Evolutionary conservation across 352 stramenopile species (phyloP).

Genomic region (Thalassiosira hispida): DNA sequence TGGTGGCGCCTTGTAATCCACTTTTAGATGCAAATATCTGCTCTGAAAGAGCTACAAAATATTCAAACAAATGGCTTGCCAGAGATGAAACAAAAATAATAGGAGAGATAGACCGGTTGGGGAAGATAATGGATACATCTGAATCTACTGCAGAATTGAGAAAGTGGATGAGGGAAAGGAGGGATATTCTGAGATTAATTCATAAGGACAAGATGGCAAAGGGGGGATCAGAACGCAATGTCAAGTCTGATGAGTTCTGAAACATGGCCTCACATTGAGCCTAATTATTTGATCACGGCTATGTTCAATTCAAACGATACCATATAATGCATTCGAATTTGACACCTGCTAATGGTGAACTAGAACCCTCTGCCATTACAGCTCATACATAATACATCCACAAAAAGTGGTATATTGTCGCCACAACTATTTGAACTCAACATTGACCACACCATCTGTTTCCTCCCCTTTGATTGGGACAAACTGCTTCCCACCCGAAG

Average conservation of each 20-base stretch:
- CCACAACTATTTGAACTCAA: constrained; percentile 35
- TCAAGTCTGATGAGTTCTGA: not conserved
- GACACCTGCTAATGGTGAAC: too few species aligned
- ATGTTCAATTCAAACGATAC: too few species aligned
- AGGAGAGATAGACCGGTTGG: constrained; percentile 30
- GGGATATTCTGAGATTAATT: constrained; percentile 44
- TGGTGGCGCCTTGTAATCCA: constrained; percentile 39
- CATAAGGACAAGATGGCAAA: not conserved
- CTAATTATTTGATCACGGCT: too few species aligned
- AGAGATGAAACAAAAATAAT: constrained; percentile 12
- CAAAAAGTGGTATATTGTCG: too few species aligned
- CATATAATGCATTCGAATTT: too few species aligned
- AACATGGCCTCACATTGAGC: too few species aligned
- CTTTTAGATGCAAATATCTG: constrained; percentile 28
- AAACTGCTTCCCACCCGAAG: constrained; percentile 40
- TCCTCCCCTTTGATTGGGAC: constrained; percentile 32
- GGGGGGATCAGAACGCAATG: not conserved
- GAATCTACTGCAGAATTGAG: constrained; percentile 22
- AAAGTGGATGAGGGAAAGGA: constrained; percentile 41
- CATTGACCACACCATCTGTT: constrained; percentile 35
- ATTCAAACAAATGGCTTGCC: constrained; percentile 34
- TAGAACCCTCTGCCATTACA: too few species aligned
- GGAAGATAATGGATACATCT: constrained; percentile 23
- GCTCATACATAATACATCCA: too few species aligned
- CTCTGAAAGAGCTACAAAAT: constrained; percentile 25